Percentiles rank a stretch among this genome's conserved stretches.
phyloP scores from a whole-genome alignment of 1,284 basidiomycete genomes.

The Gymnopus androsaceus region DNA sequence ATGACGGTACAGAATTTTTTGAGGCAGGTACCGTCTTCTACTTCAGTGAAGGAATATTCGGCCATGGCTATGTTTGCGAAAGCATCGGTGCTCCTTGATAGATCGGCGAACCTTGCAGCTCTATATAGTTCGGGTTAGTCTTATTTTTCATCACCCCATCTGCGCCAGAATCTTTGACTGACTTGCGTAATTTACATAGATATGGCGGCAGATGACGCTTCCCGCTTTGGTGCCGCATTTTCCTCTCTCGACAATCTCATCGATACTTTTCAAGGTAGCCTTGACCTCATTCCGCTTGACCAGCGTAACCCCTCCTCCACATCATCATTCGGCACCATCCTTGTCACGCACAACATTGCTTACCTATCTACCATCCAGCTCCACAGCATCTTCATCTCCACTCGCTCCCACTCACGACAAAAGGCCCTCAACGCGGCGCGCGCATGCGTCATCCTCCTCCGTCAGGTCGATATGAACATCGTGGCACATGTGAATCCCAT shows the following conservation, averaged over 20 bases:
- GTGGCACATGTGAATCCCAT: slow-evolving; percentile 10
- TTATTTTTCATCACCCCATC: neutral
- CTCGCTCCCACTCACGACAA: slow-evolving; percentile 1
- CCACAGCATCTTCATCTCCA: slow-evolving; percentile 2
- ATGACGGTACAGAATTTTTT: slow-evolving; percentile 17
- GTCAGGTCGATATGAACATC: slow-evolving; percentile 9
- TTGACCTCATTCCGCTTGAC: slow-evolving; percentile 1
- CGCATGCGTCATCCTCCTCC: slow-evolving; percentile 7
- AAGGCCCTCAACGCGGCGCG: slow-evolving; percentile 7
- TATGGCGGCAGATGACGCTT: slow-evolving; percentile 3
- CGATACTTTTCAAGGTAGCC: slow-evolving; percentile 7
- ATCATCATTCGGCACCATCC: neutral
- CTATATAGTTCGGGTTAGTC: slow-evolving; percentile 3
- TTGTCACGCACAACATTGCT: slow-evolving; percentile 1
- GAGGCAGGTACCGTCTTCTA: slow-evolving; percentile 5
- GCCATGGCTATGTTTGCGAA: slow-evolving; percentile 14
- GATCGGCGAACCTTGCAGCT: slow-evolving; percentile 2
- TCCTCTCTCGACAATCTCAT: slow-evolving; percentile 13
- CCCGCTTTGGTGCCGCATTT: slow-evolving; percentile 1
- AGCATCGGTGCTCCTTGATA: slow-evolving; percentile 13
- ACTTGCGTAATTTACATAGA: too few species aligned
- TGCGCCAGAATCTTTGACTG: too few species aligned
- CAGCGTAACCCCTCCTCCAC: slow-evolving; percentile 6
- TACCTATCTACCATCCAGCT: slow-evolving; percentile 5
- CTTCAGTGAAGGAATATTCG: slow-evolving; percentile 10